Base-by-base conservation (phyloP, 1,139 yeast genomes). In the Yamadazyma trypodendri region DNA sequence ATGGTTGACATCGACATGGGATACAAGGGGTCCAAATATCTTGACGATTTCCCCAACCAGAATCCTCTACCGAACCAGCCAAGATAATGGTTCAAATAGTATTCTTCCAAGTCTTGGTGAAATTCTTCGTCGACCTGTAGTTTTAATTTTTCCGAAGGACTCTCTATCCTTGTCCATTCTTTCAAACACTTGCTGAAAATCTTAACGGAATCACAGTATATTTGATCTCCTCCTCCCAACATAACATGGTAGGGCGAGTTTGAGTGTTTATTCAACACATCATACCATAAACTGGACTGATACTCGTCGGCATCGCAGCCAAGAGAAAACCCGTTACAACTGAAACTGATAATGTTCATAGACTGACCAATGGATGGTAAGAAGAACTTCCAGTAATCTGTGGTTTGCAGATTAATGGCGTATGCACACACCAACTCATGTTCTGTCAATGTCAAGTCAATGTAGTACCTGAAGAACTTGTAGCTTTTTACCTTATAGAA, bases 161-260 rank as follows among this genome's bases (percentile, higher is more conserved):
- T 75, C 31, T 64, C 68, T 44, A 75, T 79, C 23, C 65, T 55
- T 31, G 79, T 60, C 97, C 97, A 90, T 29, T 76, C 59, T 43
- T 72, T 63, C 49, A 84, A 73, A 24, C 69, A 65, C 33, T 69
- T 53, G 5, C 84, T 78, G 30, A 79, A 70, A 25, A 75, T 52
- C 56, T 83, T 85, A 49, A 92, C 79, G 3, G 89, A 72, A 60
- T 92, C 97, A 40, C 90, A 81, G 60, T 92, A 92, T 37, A 92
- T 75, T 63, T 92, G 98, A 60, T 92, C 98, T 24, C 98, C 98
- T 35, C 97, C 97, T 15, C 97, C 97, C 30, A 90, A 68, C 95
- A 90, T 89, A 5, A 88, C 97, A 56, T 92, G 97, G 63, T 86
- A 88, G 34, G 83, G 90, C 7, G 54, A 47, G 5, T 64, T 54